Percentiles rank a stretch among this genome's conserved stretches.
These are phyloP conservation scores for Periconia sp. DNA, from an alignment of 2,329 filamentous ascomycete genomes.

Conservation along the genomic window DNA sequence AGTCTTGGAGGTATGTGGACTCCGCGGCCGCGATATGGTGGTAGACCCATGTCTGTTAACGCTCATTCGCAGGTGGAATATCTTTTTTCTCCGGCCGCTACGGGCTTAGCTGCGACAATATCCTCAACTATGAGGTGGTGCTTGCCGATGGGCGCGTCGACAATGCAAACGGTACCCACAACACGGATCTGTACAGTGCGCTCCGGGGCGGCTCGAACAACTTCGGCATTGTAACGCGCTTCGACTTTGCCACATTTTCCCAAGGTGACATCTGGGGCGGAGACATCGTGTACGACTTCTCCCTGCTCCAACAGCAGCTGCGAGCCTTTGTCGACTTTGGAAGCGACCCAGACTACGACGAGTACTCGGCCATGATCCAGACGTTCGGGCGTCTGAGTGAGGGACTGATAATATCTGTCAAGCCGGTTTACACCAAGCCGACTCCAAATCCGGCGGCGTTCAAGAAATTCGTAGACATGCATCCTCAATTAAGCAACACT, in stretches of 20 bases:
- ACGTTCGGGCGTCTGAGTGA: neutral
- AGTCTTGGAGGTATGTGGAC: slow-evolving; percentile 25
- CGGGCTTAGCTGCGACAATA: slow-evolving; percentile 7
- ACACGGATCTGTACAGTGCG: slow-evolving; percentile 27
- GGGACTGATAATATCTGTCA: neutral
- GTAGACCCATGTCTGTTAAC: neutral
- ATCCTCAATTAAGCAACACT: neutral
- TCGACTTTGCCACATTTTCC: slow-evolving; percentile 5
- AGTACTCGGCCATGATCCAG: neutral
- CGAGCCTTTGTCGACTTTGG: slow-evolving; percentile 1
- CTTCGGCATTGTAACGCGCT: slow-evolving; percentile 28
- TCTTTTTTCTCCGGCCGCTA: slow-evolving; percentile 3
- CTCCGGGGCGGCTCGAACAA: slow-evolving; percentile 9
- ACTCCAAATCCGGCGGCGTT: neutral
- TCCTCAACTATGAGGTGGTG: slow-evolving; percentile 9
- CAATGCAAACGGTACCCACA: slow-evolving; percentile 11
- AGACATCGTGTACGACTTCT: neutral
- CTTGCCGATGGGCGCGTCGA: slow-evolving; percentile 5
- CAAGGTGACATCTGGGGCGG: slow-evolving; percentile 12
- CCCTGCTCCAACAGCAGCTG: neutral
- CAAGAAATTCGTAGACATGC: neutral
- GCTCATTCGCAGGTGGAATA: slow-evolving; percentile 4
- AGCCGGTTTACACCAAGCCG: neutral
- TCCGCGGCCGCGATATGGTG: neutral
- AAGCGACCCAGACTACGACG: neutral